phyloP scores from a whole-genome alignment of 805 yeast species.

The Starmerella lactis-condensi region DNA sequence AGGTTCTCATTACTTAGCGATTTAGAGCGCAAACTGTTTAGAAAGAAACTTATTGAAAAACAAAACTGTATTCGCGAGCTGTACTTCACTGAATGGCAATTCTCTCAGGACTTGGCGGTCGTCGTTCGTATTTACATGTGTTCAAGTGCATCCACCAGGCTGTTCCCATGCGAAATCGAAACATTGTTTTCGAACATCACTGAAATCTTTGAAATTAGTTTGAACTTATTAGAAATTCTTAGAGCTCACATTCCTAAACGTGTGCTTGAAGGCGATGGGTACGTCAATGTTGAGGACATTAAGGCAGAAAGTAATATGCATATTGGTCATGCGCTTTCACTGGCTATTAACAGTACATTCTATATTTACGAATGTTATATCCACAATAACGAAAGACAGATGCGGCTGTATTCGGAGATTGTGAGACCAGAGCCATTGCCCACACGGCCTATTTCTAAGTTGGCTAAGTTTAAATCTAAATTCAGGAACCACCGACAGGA shows the following conservation, averaged over 20 bases:
- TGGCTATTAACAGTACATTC: slow-evolving; percentile 17
- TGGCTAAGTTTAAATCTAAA: too few relatives aligned
- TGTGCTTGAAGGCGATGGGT: slow-evolving; percentile 16
- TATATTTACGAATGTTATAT: slow-evolving; percentile 24
- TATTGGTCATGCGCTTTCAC: slow-evolving; percentile 21
- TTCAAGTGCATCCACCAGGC: slow-evolving; percentile 16
- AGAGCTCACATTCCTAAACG: slow-evolving; percentile 18
- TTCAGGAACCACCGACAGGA: too few relatives aligned
- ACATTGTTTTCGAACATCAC: slow-evolving; percentile 21
- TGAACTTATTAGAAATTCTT: slow-evolving; percentile 18
- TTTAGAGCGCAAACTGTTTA: neutral
- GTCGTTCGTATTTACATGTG: slow-evolving; percentile 21
- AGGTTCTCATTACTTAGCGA: neutral
- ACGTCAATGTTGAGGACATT: slow-evolving; percentile 9
- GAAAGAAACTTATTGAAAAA: slow-evolving; percentile 7
- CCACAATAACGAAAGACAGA: slow-evolving; percentile 18
- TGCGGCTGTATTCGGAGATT: slow-evolving; percentile 11
- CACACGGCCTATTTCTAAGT: neutral
- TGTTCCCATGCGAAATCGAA: slow-evolving; percentile 17
- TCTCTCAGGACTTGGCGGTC: slow-evolving; percentile 24
- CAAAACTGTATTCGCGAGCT: slow-evolving; percentile 23
- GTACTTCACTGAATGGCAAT: slow-evolving; percentile 24
- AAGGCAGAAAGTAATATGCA: slow-evolving; percentile 15
- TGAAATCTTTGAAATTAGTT: slow-evolving; percentile 20
- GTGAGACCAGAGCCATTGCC: neutral